Base-by-base conservation (phyloP, 2,329 filamentous ascomycete species). In the Aureobasidium musti region DNA sequence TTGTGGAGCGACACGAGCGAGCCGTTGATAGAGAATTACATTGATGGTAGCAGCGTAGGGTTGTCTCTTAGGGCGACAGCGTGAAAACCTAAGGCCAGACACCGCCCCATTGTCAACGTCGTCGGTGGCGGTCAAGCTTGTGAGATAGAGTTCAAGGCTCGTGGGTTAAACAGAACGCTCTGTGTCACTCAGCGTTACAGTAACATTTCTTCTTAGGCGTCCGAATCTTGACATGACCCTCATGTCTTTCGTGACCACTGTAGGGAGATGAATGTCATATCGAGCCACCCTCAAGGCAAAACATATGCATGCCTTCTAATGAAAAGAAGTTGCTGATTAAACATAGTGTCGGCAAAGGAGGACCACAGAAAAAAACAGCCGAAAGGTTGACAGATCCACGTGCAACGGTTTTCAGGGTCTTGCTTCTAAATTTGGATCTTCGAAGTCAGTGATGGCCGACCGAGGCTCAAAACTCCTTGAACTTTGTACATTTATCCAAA, bases 1-100 rank as follows among this genome's bases (percentile, higher is more conserved):
- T 21, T 52, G 21, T 63, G 45, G 59, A 63, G 59, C 57, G 13
- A 63, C 35, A 52, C 59, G 59, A 63, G 45, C 59, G 17, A 21
- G 19, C n/a, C 59, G 28, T 49, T 63, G 30, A 63, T 39, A 45
- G 13, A 50, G 45, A 50, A 28, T 30, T 39, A 30, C 45, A 52
- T 41, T 50, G 43, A 35, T 35, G 59, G 59, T 63, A 49, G 43
- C 19, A 63, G 59, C 59, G 59, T 35, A 8, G 4, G 23, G n/a
- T 33, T 28, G 57, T 60, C 26, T 60, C 39, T 35, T 19, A 49
- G 39, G 39, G 14, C 39, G 56, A 59, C 56, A 45, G 26, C 37
- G n/a, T 45, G 56, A 6, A 6, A 21, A 49, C 57, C 54, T 45
- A 49, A 49, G 57, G 57, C 57, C 39, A 60, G 57, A 33, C 41